phyloP scores from a whole-genome alignment of 768 basidiomycete species.

The Lentinula edodes region DNA sequence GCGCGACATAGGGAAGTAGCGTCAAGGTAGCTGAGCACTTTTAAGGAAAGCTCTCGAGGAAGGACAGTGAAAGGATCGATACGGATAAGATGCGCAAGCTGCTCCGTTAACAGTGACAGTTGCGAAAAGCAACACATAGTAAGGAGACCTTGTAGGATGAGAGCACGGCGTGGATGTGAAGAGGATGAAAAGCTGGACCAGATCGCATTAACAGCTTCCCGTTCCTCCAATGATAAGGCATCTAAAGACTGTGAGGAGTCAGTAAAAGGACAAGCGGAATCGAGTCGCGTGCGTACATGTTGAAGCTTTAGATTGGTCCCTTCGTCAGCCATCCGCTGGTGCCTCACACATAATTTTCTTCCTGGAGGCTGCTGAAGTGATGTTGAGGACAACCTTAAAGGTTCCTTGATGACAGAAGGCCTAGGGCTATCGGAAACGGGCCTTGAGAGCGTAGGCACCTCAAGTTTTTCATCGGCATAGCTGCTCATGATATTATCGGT shows the following conservation, averaged over 20 bases:
- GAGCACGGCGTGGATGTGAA: conserved; percentile 81
- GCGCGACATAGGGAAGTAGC: conserved; percentile 91
- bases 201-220: conserved; percentile 83
- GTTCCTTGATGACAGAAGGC: conserved; percentile 7
- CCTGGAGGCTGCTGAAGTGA: conserved; percentile 35
- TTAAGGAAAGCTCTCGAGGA: conserved; percentile 85
- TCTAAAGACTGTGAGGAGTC: conserved; percentile 71
- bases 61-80: conserved; percentile 91
- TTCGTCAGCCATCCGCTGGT: conserved; percentile 96
- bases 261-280: not conserved
- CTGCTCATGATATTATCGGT: conserved; percentile 13
- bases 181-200: conserved; percentile 98
- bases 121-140: conserved; percentile 99
- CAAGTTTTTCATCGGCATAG: conserved; percentile 30
- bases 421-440: conserved; percentile 11
- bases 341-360: conserved; percentile 84
- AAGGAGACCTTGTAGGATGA: conserved; percentile 93
- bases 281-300: conserved; percentile 48
- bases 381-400: conserved; percentile 12
- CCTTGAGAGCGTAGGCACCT: conserved; percentile 28
- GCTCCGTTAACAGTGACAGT: conserved; percentile 91
- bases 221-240: conserved; percentile 77
- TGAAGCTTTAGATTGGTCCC: conserved; percentile 90
- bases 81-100: conserved; percentile 87
- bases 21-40: conserved; percentile 84